Percentiles rank a stretch among this genome's conserved stretches.
Conservation (phyloP, 352 stramenopile species). For the Pythium dissimile region DNA sequence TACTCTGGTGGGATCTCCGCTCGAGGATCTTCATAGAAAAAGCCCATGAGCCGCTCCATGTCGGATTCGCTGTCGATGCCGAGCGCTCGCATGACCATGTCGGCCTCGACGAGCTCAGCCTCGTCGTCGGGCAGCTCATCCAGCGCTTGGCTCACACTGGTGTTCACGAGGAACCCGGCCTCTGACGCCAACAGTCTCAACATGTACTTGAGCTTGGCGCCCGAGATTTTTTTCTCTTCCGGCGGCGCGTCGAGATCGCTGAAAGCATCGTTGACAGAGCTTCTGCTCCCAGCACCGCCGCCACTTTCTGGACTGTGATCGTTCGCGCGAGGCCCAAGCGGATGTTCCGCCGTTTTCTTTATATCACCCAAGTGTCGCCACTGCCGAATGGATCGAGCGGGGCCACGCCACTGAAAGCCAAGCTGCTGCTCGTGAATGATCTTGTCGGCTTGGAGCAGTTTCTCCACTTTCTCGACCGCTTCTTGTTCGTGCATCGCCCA, state of each 20-base stretch:
- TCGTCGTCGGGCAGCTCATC: conserved; percentile 71
- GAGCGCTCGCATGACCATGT: conserved; percentile 86
- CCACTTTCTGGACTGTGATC: conserved; percentile 2
- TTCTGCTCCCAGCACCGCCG: not conserved
- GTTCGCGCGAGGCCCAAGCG: not conserved
- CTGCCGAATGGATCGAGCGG: conserved; percentile 44
- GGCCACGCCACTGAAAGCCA: conserved; percentile 73
- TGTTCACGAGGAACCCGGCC: conserved; percentile 87
- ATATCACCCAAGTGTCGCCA: conserved; percentile 38
- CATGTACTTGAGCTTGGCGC: conserved; percentile 87
- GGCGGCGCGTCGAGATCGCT: conserved; percentile 39
- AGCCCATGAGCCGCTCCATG: conserved; percentile 77
- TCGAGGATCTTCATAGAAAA: conserved; percentile 72
- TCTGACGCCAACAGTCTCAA: conserved; percentile 82
- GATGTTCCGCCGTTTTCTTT: conserved; percentile 24
- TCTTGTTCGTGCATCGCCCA: conserved; percentile 93
- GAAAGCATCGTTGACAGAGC: conserved; percentile 40
- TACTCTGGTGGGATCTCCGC: conserved; percentile 47
- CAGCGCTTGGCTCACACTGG: conserved; percentile 71
- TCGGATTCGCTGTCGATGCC: conserved; percentile 86
- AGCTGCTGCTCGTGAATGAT: conserved; percentile 91
- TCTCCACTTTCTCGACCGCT: conserved; percentile 74
- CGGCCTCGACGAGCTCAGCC: conserved; percentile 79
- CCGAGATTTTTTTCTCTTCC: conserved; percentile 63
- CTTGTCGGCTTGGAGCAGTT: conserved; percentile 84